A percentile compares a stretch with the other conserved stretches of the same genome.
Evolutionary conservation across 2,329 filamentous ascomycete genomes (phyloP).

Genomic region (Pseudocercospora crystallina): DNA sequence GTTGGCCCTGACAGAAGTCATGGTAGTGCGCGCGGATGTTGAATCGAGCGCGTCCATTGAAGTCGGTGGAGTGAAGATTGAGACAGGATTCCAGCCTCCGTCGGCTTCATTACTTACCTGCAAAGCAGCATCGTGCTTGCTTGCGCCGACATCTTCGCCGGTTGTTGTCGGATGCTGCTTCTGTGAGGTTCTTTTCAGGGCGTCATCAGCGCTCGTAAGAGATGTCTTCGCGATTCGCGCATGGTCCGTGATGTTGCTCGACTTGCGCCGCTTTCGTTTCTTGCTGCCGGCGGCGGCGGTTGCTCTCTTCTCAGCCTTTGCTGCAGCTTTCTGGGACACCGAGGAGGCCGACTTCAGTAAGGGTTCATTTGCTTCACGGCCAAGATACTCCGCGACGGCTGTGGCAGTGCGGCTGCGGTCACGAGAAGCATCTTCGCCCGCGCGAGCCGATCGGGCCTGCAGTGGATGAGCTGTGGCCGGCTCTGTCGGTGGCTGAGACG

Average conservation of each 20-base stretch:
- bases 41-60: constrained; percentile 25
- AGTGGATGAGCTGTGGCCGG: not conserved
- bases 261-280: constrained; percentile 18
- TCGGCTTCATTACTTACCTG: constrained; percentile 2
- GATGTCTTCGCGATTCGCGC: not conserved
- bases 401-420: too few species aligned
- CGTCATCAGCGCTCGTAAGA: too few species aligned
- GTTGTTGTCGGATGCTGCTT: too few species aligned
- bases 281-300: not conserved
- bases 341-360: too few species aligned
- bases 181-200: too few species aligned
- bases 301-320: constrained; percentile 21
- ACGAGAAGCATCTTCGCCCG: too few species aligned
- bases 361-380: constrained; percentile 9
- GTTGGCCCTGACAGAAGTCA: constrained; percentile 16
- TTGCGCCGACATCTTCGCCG: too few species aligned
- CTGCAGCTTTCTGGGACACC: constrained; percentile 7
- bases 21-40: constrained; percentile 21
- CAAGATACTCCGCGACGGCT: constrained; percentile 16
- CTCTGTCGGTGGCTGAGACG: not conserved
- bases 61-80: constrained; percentile 18
- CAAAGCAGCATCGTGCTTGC: too few species aligned
- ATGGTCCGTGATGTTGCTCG: constrained; percentile 1
- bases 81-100: constrained; percentile 7
- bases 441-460: too few species aligned